A percentile compares a stretch with the other conserved stretches of the same genome.
Conservation (phyloP, 768 basidiomycete species). For the Leccinum aurantiacum region DNA sequence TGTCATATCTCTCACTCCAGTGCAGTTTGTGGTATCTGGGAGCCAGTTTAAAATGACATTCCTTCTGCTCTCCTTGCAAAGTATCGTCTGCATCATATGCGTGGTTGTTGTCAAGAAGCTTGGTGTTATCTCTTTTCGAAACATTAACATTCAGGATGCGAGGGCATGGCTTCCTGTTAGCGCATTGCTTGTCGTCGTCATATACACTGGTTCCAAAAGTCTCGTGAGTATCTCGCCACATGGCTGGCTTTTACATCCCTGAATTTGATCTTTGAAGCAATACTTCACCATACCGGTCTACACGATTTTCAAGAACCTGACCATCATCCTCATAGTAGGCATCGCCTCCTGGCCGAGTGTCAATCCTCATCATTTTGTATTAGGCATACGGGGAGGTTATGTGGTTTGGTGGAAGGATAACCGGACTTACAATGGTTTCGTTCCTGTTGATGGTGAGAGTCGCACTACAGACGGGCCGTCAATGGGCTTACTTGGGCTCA, state of each 20-base stretch:
- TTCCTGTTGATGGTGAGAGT: slow-evolving; percentile 85
- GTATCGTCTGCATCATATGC: slow-evolving; percentile 78
- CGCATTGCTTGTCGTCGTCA: slow-evolving; percentile 86
- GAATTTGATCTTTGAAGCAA: slow-evolving; percentile 59
- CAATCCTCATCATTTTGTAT: slow-evolving; percentile 1
- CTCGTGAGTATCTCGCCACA: slow-evolving; percentile 58
- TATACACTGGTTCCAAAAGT: slow-evolving; percentile 97
- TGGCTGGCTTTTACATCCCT: background rate
- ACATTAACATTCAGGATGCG: slow-evolving; percentile 80
- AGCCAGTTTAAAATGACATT: slow-evolving; percentile 96
- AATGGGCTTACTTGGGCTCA: background rate
- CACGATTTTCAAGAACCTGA: slow-evolving; percentile 99
- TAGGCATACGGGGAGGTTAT: slow-evolving; percentile 97
- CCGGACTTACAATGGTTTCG: slow-evolving; percentile 81
- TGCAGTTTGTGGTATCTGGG: slow-evolving; percentile 92
- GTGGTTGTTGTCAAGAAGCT: slow-evolving; percentile 72
- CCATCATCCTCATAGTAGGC: slow-evolving; percentile 96
- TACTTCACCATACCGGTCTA: slow-evolving; percentile 95
- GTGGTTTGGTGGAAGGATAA: slow-evolving; percentile 93
- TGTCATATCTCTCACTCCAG: slow-evolving; percentile 3
- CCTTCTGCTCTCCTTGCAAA: slow-evolving; percentile 88
- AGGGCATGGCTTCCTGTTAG: slow-evolving; percentile 96
- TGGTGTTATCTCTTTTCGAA: slow-evolving; percentile 81
- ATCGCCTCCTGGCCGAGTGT: background rate
- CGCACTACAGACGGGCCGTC: background rate